Evolutionary conservation across 2,329 filamentous ascomycete genomes (phyloP), one percentile per base, ranked within the genome.

Genomic region (Plectosphaerella plurivora): DNA sequence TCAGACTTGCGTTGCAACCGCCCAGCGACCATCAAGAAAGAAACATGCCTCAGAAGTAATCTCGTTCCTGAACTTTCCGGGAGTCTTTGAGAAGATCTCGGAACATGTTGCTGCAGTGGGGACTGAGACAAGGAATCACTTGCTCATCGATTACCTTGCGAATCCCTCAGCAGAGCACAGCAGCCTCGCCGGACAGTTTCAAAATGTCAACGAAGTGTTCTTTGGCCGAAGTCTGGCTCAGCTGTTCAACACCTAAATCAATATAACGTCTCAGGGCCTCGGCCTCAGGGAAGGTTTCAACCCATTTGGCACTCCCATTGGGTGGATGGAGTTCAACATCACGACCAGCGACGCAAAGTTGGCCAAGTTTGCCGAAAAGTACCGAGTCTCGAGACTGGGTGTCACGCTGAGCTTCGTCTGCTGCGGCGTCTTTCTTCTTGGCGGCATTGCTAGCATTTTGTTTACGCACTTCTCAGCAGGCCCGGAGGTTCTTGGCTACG

Each of bases 181-280:
- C 14, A 12, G 25, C 22, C 18, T 48, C 10, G 14, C 44, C 45
- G 22, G n/a, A n/a, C n/a, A 44, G 20, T 16, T 33, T 22, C 28
- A 22, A 12, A 22, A 35, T 0, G 24, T 45, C 0, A 35, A 45
- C 5, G 20, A 14, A 2, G 14, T 4, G 15, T 33, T 28, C 25
- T 37, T 39, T 14, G 37, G 49, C 0, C 9, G 28, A 1, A 49
- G 49, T 3, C 16, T 51, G 0, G 25, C 36, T 10, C 49, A 51
- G 16, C 18, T 53, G 4, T 22, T 53, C 45, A 51, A 53, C 16
- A 51, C 49, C 1, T 51, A 53, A 14, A 1, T 53, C 12, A 5
- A 4, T n/a, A 4, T 7, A 11, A 7, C 15, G 11, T 12, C 11
- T 3, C 15, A 37, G 3, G 35, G 8, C 35, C 4, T 37, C 35